Percentiles rank a stretch among this genome's conserved stretches.
phyloP scores from a whole-genome alignment of 2,329 filamentous ascomycete species.

The Cladosporium cucumerinum region DNA sequence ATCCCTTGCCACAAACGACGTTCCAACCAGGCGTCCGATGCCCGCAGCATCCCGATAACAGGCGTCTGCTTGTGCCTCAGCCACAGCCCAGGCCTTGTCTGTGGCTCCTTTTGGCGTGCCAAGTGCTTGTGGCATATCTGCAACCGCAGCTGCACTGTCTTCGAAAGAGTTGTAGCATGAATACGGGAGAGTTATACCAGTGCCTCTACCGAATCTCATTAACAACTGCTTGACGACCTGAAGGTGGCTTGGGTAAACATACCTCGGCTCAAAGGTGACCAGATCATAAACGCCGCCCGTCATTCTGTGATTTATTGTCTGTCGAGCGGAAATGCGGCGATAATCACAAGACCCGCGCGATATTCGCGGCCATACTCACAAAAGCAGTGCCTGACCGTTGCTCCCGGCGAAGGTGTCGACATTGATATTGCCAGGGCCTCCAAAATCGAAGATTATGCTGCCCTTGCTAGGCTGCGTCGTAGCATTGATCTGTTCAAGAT shows the following conservation, averaged over 20 bases:
- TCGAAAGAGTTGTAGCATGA: neutral
- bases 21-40: neutral
- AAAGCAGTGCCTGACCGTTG: neutral
- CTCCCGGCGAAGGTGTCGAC: neutral
- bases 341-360: neutral
- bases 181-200: neutral
- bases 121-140: neutral
- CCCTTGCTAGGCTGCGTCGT: neutral
- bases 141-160: neutral
- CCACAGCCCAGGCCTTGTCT: neutral
- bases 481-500: neutral
- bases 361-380: neutral
- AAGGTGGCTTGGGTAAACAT: neutral
- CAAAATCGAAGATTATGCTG: neutral
- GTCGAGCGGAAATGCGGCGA: neutral
- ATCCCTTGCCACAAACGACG: neutral
- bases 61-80: neutral
- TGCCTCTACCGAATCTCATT: neutral
- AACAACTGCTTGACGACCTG: neutral
- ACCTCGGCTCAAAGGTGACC: neutral
- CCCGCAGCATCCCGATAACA: neutral
- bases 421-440: neutral
- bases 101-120: neutral
- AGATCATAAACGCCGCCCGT: neutral
- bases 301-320: neutral